These are phyloP conservation scores for Gaultheria prostrata DNA, from an alignment of 148 eudicot species.

Conservation along the genomic window DNA sequence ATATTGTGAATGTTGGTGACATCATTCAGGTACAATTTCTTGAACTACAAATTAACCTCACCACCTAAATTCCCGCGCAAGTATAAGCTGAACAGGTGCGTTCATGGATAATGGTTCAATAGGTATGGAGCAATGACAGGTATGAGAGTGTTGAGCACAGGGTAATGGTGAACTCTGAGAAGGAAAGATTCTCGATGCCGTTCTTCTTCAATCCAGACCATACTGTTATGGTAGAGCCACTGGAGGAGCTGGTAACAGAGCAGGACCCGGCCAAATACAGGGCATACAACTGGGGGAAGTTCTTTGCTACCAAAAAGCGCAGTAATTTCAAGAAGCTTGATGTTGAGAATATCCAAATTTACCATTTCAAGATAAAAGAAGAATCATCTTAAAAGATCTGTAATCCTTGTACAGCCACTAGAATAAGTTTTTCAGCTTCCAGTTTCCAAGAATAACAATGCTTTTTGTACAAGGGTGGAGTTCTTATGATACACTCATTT, in stretches of 20 bases:
- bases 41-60: too few species aligned
- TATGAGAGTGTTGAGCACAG: constrained; percentile 70
- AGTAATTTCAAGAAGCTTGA: constrained; percentile 67
- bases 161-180: constrained; percentile 50
- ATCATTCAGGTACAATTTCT: constrained; percentile 60
- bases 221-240: constrained; percentile 48
- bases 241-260: constrained; percentile 41
- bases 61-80: too few species aligned
- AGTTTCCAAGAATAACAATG: too few species aligned
- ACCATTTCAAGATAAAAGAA: constrained; percentile 32
- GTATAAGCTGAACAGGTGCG: not conserved
- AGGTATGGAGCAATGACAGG: constrained; percentile 74
- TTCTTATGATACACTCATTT: too few species aligned
- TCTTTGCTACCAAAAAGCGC: constrained; percentile 37
- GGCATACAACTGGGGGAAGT: constrained; percentile 56
- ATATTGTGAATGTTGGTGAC: constrained; percentile 73
- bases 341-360: constrained; percentile 58
- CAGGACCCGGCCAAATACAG: constrained; percentile 48
- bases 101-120: not conserved
- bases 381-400: not conserved
- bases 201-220: constrained; percentile 56
- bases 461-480: too few species aligned
- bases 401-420: not conserved
- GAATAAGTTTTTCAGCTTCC: constrained; percentile 5
- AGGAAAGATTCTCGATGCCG: constrained; percentile 55